Base-by-base conservation (phyloP, 2,329 filamentous ascomycete genomes). In the Talaromyces pinophilus region DNA sequence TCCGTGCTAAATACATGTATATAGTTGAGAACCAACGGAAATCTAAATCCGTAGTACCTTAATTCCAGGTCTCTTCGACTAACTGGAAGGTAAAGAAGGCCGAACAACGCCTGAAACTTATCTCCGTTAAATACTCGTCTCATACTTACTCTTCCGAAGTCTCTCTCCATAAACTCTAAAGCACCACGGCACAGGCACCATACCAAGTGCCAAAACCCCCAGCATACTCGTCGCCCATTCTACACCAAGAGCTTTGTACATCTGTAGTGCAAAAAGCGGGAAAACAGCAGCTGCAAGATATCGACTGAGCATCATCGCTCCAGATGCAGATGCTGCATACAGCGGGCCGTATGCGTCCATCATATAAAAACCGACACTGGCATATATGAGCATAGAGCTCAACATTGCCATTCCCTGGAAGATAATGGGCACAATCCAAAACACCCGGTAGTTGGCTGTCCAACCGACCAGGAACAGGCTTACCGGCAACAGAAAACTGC, bases 241-340 rank as follows among this genome's bases (percentile, higher is more conserved):
- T 19, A 88, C 82, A 0, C 88, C 88, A 10, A 92, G 76, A 25
- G 84, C 85, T 54, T 85, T 81, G 72, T 88, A 90, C 79, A 92
- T 72, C 38, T 72, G 68, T 2, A 73, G 63, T 1, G 75, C 75
- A 55, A 78, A 79, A 3, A 79, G 69, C 3, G 77, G 77, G 59
- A 78, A 79, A 4, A 73, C 74, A 2, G 73, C 76, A 0, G 75
- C 76, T 13, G 74, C 64, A 5, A 64, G 33, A 59, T 75, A 77
- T 54, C 77, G 70, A 48, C 76, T 67, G 7, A 78, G 69, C 15
- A 73, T 73, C 55, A 76, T 77, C 1, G 76, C 77, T 0, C 74
- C 75, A 10, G 73, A 66, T 5, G 74, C 75, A 19, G 71, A 73
- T 7, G 76, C 74, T 1, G 69, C 68, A 28, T 65, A 67, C 22